Conservation (phyloP, 2,329 filamentous ascomycete species). For the Diaporthe ilicicola region DNA sequence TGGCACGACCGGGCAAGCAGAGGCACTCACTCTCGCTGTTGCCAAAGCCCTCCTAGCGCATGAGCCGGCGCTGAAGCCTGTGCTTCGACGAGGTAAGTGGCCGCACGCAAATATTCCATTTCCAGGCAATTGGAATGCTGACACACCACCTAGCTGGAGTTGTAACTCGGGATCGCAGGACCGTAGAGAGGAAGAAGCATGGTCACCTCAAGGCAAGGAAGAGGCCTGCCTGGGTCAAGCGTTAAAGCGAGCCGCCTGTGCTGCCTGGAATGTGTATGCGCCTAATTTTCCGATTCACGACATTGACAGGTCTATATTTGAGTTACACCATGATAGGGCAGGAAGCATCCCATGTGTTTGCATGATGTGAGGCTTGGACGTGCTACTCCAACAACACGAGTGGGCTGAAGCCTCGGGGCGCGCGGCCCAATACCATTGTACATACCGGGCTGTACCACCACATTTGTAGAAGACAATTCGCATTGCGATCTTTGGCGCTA, state of each 20-base stretch:
- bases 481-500: background rate
- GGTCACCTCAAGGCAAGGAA: conserved; percentile 97
- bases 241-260: conserved; percentile 48
- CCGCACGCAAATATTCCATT: conserved; percentile 13
- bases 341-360: background rate
- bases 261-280: background rate
- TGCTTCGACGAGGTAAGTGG: conserved; percentile 83
- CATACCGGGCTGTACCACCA: conserved; percentile 10
- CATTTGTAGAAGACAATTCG: background rate
- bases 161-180: conserved; percentile 88
- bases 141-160: conserved; percentile 75
- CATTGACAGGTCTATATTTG: conserved; percentile 5
- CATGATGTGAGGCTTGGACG: conserved; percentile 1
- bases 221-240: conserved; percentile 98
- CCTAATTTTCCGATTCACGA: conserved; percentile 1
- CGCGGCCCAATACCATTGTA: conserved; percentile 4
- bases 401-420: background rate
- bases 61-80: conserved; percentile 89
- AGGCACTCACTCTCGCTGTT: conserved; percentile 90
- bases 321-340: background rate
- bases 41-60: conserved; percentile 89
- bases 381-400: background rate
- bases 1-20: conserved; percentile 93
- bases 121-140: conserved; percentile 20
- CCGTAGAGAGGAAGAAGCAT: conserved; percentile 97